Conservation (phyloP, 352 stramenopile species). For the Pythium periplocum region DNA sequence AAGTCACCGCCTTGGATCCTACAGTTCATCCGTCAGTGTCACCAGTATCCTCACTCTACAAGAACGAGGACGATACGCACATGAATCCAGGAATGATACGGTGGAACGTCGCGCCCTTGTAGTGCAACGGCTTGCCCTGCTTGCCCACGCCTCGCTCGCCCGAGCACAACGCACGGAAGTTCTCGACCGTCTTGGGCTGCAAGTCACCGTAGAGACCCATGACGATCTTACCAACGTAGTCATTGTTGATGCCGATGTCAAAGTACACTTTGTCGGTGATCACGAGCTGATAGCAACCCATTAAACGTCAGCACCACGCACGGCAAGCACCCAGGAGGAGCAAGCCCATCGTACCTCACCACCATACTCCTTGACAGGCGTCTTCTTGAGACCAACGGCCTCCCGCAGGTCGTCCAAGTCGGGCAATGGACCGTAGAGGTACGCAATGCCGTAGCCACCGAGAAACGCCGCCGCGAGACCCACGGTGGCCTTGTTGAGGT, state of each 20-base stretch:
- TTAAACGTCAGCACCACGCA: background rate
- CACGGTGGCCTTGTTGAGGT: constrained; percentile 36
- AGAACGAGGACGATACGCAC: constrained; percentile 31
- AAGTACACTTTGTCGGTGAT: constrained; percentile 93
- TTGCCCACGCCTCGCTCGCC: constrained; percentile 67
- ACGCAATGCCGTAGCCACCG: constrained; percentile 62
- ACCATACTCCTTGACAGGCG: constrained; percentile 27
- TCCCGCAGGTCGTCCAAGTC: constrained; percentile 49
- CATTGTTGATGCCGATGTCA: constrained; percentile 94
- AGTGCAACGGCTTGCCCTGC: constrained; percentile 94
- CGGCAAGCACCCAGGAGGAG: background rate
- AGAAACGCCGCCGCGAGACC: constrained; percentile 45
- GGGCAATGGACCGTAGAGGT: constrained; percentile 62
- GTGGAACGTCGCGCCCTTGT: constrained; percentile 94
- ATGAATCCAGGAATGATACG: constrained; percentile 95
- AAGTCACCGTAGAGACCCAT: constrained; percentile 74
- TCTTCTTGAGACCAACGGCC: constrained; percentile 24
- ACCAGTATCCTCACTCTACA: background rate
- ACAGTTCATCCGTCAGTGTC: background rate
- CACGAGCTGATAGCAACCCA: constrained; percentile 24
- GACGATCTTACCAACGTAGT: constrained; percentile 82
- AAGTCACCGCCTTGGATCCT: constrained; percentile 94
- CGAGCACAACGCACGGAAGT: constrained; percentile 77
- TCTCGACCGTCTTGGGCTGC: constrained; percentile 74
- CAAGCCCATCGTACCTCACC: constrained; percentile 27